phyloP scores from a whole-genome alignment of 495 filamentous ascomycete species.

The Delitschia confertaspora region DNA sequence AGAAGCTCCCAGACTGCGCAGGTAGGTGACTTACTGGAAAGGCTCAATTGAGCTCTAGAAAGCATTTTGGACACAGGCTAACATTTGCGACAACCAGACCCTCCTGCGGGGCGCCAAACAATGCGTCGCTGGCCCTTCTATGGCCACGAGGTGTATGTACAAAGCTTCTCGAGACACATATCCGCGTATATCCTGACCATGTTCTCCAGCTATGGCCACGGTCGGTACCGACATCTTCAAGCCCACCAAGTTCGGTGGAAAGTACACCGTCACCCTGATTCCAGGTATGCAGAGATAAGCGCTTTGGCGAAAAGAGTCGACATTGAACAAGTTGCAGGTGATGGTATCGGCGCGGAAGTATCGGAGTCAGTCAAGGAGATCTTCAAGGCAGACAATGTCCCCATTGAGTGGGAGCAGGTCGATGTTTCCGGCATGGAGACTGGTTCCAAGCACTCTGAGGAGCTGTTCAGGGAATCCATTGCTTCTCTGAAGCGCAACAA shows the following conservation, averaged over 20 bases:
- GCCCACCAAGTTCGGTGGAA: constrained; percentile 97
- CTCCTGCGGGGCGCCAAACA: constrained; percentile 45
- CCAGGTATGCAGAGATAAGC: constrained; percentile 52
- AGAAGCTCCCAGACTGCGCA: constrained; percentile 47
- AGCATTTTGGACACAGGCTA: constrained; percentile 5
- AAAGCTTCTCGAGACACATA: background rate
- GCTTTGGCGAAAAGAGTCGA: constrained; percentile 4
- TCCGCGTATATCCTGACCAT: constrained; percentile 1
- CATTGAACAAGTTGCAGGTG: constrained; percentile 47
- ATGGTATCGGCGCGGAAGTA: constrained; percentile 96
- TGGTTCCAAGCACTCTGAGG: constrained; percentile 80
- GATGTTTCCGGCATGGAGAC: constrained; percentile 89
- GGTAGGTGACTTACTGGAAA: constrained; percentile 27
- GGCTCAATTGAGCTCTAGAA: constrained; percentile 16
- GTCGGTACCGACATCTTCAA: constrained; percentile 88
- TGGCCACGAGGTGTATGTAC: constrained; percentile 33
- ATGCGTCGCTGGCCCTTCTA: constrained; percentile 33
- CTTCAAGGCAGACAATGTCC: constrained; percentile 99
- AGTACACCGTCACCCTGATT: constrained; percentile 97
- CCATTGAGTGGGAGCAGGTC: constrained; percentile 96
- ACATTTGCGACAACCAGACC: constrained; percentile 37
- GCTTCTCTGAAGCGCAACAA: constrained; percentile 95
- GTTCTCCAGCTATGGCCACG: constrained; percentile 47
- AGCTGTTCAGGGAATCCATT: constrained; percentile 88
- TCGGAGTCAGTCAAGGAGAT: constrained; percentile 96